Base-by-base conservation (phyloP, 1,284 basidiomycete genomes). In the Marasmius tenuissimus region DNA sequence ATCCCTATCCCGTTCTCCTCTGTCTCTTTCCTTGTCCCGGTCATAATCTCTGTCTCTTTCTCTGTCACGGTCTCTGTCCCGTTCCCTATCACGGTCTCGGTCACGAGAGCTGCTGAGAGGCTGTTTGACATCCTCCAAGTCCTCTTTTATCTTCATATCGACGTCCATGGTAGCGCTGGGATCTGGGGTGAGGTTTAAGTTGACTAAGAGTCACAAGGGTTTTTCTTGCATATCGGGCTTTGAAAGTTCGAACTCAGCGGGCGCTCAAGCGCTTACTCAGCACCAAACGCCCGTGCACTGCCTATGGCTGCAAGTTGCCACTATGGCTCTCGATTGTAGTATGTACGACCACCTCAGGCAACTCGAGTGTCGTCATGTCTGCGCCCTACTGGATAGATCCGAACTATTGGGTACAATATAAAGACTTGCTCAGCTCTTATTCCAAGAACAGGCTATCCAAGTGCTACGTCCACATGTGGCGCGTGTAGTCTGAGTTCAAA, bases 131-230 rank as follows among this genome's bases (percentile, higher is more conserved):
- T 86, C 87, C 35, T 90, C 88, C 8, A 78, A 74, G 61, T 89
- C 87, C 56, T 89, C 88, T 71, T 90, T 91, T 68, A 74, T 78
- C 74, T 89, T 88, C 88, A 90, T 91, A 66, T 91, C 90, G 64
- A 91, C 81, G 72, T 92, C 90, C 89, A 92, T 92, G 51, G 55
- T 63, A 51, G 33, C 10, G 12, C 38, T 54, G 14, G 5, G 27
- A 37, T n/a, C 11, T 14, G 4, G 33, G 12, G 12, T 12, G 34
- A 37, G 52, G 52, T 37, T 16, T 37, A 4, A 54, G 52, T 54
- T 54, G 48, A 49, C n/a, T 33, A 34, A 54, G 38, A 37, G 20
- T 16, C 34, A 37, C 8, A 38, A n/a, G 12, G 34, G 16, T 16
- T 54, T 38, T 54, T 27, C 16, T 11, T 16, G 27, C 52, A 35